Percentiles rank a stretch among this genome's conserved stretches.
Conservation (phyloP, 163 green algal genomes). For the Chlamydomonas reinhardtii region DNA sequence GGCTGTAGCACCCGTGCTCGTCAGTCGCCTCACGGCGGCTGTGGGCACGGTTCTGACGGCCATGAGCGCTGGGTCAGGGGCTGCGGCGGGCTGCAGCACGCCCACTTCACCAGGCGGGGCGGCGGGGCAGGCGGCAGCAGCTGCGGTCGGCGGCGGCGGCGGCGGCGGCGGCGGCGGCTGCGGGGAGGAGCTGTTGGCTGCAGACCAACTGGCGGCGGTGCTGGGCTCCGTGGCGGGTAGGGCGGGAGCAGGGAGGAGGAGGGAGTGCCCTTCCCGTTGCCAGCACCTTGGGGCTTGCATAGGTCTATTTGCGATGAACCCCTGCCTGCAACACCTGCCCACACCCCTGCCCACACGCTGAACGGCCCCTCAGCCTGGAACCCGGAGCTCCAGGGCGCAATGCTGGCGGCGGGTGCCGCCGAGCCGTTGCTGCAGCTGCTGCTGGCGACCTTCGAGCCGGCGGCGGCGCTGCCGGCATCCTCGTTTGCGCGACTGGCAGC, state of each 20-base stretch:
- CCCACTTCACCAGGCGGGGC: neutral
- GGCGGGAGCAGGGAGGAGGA: neutral
- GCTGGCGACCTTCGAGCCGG: neutral
- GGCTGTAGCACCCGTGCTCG: slow-evolving; percentile 1
- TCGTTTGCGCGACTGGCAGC: neutral
- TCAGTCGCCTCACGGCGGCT: neutral
- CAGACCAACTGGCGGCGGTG: slow-evolving; percentile 17
- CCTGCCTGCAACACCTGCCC: too few species aligned
- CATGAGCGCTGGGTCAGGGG: too few species aligned
- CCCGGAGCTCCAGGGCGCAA: neutral
- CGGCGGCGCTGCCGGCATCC: neutral
- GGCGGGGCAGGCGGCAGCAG: neutral
- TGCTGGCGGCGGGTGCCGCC: neutral
- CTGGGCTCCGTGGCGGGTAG: slow-evolving; percentile 24
- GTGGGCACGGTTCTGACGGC: neutral
- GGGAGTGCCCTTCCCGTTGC: too few species aligned
- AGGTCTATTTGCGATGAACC: too few species aligned
- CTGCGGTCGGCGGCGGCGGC: neutral
- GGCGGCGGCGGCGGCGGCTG: neutral
- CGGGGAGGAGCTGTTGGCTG: neutral
- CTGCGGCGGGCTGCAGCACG: too few species aligned
- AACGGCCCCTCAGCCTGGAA: slow-evolving; percentile 2
- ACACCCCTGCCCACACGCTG: too few species aligned
- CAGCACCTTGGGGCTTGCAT: too few species aligned
- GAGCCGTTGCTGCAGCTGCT: slow-evolving; percentile 32